phyloP scores from a whole-genome alignment of 2,329 filamentous ascomycete genomes.

The Fusarium domesticum region DNA sequence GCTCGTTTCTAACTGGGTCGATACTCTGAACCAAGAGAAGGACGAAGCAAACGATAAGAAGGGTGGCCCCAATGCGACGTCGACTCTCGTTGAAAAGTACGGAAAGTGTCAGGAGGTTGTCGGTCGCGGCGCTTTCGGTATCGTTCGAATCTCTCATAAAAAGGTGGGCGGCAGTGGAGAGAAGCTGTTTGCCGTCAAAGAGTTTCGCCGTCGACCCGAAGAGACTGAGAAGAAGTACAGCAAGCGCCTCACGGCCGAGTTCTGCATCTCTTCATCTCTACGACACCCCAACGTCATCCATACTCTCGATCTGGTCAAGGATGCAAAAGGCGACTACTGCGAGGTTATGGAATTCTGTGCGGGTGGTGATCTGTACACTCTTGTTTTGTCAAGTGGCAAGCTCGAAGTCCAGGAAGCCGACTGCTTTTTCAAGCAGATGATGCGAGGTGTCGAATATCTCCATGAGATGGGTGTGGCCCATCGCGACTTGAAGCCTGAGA shows the following conservation, averaged over 20 bases:
- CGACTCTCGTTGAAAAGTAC: slow-evolving; percentile 88
- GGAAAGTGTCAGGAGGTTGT: slow-evolving; percentile 98
- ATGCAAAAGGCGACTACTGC: slow-evolving; percentile 95
- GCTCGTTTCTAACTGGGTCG: slow-evolving; percentile 93
- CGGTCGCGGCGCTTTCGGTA: slow-evolving; percentile 92
- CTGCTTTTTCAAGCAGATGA: slow-evolving; percentile 98
- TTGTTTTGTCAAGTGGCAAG: slow-evolving; percentile 87
- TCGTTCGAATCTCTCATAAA: slow-evolving; percentile 97
- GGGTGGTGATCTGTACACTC: slow-evolving; percentile 90
- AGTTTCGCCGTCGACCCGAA: slow-evolving; percentile 90
- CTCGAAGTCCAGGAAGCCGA: slow-evolving; percentile 91
- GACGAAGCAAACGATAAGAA: slow-evolving; percentile 82
- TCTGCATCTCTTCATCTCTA: slow-evolving; percentile 95
- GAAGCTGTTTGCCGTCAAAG: slow-evolving; percentile 95
- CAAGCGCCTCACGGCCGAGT: slow-evolving; percentile 94
- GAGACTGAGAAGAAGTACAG: slow-evolving; percentile 97
- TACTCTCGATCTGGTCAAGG: slow-evolving; percentile 90
- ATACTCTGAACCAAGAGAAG: slow-evolving; percentile 85
- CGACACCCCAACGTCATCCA: slow-evolving; percentile 98
- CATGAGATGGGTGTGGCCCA: slow-evolving; percentile 99
- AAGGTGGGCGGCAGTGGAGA: slow-evolving; percentile 78
- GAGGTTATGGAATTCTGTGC: slow-evolving; percentile 99
- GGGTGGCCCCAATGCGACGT: slow-evolving; percentile 66
- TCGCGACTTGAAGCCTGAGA: slow-evolving; percentile 94
- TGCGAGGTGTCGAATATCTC: slow-evolving; percentile 98